A percentile compares a stretch with the other conserved stretches of the same genome.
These are phyloP conservation scores for Xylaria sp. DNA, from an alignment of 2,329 filamentous ascomycete genomes.

Conservation along the genomic window DNA sequence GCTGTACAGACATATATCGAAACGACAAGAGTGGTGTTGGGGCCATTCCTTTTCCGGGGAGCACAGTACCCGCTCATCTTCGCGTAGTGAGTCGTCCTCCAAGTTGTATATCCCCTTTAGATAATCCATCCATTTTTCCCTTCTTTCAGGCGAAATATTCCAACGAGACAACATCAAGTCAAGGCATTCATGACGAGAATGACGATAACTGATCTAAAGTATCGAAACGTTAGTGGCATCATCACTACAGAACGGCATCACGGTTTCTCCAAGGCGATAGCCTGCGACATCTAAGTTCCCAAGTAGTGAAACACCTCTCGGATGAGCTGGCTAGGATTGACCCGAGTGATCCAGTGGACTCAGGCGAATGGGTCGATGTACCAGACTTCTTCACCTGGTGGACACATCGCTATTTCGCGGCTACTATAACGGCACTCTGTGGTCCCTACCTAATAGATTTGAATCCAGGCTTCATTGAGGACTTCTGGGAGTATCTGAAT, in stretches of 20 bases:
- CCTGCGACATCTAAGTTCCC: conserved; percentile 11
- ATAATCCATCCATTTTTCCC: neutral
- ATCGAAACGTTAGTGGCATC: conserved; percentile 7
- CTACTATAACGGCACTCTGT: conserved; percentile 28
- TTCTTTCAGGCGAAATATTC: neutral
- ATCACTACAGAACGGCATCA: conserved; percentile 19
- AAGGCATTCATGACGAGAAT: neutral
- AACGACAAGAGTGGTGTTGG: conserved; percentile 21
- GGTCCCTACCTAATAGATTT: conserved; percentile 35
- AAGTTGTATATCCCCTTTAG: neutral
- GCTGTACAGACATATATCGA: conserved; percentile 17
- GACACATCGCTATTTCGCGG: conserved; percentile 20
- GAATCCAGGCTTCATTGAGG: conserved; percentile 31
- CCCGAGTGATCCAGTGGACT: conserved; percentile 16
- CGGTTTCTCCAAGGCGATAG: conserved; percentile 20
- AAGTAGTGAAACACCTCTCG: conserved; percentile 16
- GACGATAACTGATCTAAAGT: neutral
- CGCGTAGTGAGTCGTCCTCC: conserved; percentile 2
- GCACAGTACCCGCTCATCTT: conserved; percentile 15
- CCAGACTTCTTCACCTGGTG: conserved; percentile 23
- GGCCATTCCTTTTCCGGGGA: conserved; percentile 11
- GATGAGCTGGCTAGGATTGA: conserved; percentile 8
- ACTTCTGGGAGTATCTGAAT: conserved; percentile 27
- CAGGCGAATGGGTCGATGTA: conserved; percentile 20
- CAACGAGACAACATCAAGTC: neutral